Evolutionary conservation across 2,329 filamentous ascomycete genomes (phyloP).

Genomic region (Huntiella omanensis): DNA sequence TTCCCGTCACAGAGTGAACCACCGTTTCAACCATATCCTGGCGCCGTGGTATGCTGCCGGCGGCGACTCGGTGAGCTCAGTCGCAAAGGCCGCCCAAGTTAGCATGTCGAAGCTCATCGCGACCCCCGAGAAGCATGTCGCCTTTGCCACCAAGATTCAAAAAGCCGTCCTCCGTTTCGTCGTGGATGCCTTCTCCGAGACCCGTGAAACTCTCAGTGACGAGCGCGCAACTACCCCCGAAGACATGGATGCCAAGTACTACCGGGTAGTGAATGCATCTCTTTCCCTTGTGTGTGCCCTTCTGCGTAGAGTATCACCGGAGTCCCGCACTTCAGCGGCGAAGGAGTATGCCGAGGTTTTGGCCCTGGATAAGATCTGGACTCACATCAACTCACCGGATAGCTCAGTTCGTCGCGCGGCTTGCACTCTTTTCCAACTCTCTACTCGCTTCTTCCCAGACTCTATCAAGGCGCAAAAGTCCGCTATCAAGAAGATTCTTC

Average conservation of each 20-base stretch:
- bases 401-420: slow-evolving; percentile 29
- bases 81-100: slow-evolving; percentile 57
- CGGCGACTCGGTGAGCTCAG: slow-evolving; percentile 67
- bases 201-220: slow-evolving; percentile 66
- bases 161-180: slow-evolving; percentile 66
- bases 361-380: slow-evolving; percentile 46
- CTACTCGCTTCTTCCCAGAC: slow-evolving; percentile 27
- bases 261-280: slow-evolving; percentile 45
- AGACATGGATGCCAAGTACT: slow-evolving; percentile 72
- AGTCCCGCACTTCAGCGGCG: slow-evolving; percentile 38
- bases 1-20: slow-evolving; percentile 66
- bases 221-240: slow-evolving; percentile 68
- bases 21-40: slow-evolving; percentile 55
- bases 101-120: slow-evolving; percentile 59
- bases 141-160: slow-evolving; percentile 70
- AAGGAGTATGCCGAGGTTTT: slow-evolving; percentile 49
- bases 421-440: slow-evolving; percentile 31
- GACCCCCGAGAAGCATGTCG: slow-evolving; percentile 57
- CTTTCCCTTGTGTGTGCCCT: slow-evolving; percentile 36
- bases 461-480: slow-evolving; percentile 30
- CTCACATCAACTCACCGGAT: slow-evolving; percentile 44
- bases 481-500: slow-evolving; percentile 37
- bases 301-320: slow-evolving; percentile 26
- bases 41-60: slow-evolving; percentile 82
- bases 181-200: slow-evolving; percentile 62